These are phyloP conservation scores for Bromus sterilis DNA, from an alignment of 176 grass and related monocot genomes.

Conservation along the genomic window DNA sequence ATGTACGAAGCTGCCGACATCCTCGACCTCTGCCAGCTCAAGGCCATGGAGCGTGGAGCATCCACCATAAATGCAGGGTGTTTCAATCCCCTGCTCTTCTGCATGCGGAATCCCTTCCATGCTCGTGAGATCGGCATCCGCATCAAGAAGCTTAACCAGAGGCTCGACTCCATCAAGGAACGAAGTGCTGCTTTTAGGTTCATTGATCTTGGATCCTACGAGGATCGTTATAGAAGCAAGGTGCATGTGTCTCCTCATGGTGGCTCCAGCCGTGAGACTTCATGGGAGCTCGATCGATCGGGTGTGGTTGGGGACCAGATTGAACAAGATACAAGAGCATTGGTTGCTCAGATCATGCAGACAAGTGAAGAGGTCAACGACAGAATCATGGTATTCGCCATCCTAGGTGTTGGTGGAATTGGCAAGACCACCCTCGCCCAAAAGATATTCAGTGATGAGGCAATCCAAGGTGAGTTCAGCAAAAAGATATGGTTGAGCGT, in stretches of 20 bases:
- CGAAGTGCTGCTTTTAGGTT: not conserved
- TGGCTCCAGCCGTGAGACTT: not conserved
- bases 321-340: not conserved
- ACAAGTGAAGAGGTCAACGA: not conserved
- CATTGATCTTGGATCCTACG: not conserved
- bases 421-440: not conserved
- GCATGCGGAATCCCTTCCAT: not conserved
- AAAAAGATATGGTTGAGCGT: not conserved
- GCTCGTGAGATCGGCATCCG: not conserved
- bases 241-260: rapidly evolving
- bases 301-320: not conserved
- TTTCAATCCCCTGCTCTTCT: not conserved
- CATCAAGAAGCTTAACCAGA: not conserved
- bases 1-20: not conserved
- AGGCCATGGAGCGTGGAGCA: not conserved
- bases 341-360: not conserved
- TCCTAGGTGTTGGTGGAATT: not conserved
- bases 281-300: not conserved
- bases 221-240: not conserved
- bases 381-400: not conserved
- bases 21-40: not conserved
- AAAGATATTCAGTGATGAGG: not conserved
- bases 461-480: not conserved
- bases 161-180: not conserved
- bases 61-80: not conserved